These are phyloP conservation scores for Arabidopsis lyrata DNA, from an alignment of 441 rosid genomes.

Conservation along the genomic window DNA sequence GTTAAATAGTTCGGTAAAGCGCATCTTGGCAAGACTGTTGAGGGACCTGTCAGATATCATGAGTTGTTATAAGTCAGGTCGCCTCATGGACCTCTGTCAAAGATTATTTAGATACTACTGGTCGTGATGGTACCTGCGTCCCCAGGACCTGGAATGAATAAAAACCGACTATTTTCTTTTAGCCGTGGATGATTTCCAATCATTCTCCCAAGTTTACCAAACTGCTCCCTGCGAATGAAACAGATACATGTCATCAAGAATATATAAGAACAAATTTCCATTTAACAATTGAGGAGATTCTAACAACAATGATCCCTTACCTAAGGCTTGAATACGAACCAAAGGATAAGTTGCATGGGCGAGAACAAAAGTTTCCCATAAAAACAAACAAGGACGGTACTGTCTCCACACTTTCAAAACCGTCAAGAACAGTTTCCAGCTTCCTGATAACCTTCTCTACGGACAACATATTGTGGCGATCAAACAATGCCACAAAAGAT, in stretches of 20 bases:
- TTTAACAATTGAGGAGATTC: not conserved
- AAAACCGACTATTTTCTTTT: conserved; percentile 72
- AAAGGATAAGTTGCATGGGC: conserved; percentile 80
- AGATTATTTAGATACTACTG: conserved; percentile 22
- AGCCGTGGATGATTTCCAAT: conserved; percentile 75
- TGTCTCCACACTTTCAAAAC: conserved; percentile 79
- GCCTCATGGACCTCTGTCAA: conserved; percentile 17
- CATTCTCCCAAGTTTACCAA: conserved; percentile 81
- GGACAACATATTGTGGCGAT: conserved; percentile 50
- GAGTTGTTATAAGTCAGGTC: conserved; percentile 36
- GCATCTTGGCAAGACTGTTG: conserved; percentile 80
- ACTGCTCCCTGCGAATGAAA: conserved; percentile 59
- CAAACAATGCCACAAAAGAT: conserved; percentile 40
- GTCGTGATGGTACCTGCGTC: conserved; percentile 71
- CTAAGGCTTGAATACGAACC: conserved; percentile 80
- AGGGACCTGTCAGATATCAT: conserved; percentile 68
- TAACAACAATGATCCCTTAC: conserved; percentile 50
- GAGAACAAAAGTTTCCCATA: conserved; percentile 92
- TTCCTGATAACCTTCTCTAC: conserved; percentile 79
- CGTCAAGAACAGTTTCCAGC: conserved; percentile 76
- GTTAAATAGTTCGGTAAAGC: conserved; percentile 79
- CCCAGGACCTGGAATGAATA: conserved; percentile 91
- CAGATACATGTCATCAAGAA: conserved; percentile 26
- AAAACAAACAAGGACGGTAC: conserved; percentile 95
- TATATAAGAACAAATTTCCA: not conserved